Percentiles rank a stretch among this genome's conserved stretches.
These are phyloP conservation scores for Melanogaster broomeanus DNA, from an alignment of 768 basidiomycete genomes.

Conservation along the genomic window DNA sequence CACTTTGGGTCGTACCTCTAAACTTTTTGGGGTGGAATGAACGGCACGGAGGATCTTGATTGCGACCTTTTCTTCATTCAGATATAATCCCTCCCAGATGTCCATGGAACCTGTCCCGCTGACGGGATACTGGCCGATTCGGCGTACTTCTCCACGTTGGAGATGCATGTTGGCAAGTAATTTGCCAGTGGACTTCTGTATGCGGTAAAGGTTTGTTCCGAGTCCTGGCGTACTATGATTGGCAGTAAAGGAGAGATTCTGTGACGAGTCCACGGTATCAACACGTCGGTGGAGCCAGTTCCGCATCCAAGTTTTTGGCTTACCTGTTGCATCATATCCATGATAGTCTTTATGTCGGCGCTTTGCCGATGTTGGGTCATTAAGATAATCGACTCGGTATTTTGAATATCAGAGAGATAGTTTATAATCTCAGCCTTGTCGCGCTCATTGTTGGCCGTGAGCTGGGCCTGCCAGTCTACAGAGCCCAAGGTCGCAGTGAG, in stretches of 20 bases:
- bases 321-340: slow-evolving; percentile 54
- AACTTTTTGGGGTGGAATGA: slow-evolving; percentile 45
- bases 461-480: slow-evolving; percentile 49
- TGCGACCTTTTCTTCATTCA: slow-evolving; percentile 54
- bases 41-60: slow-evolving; percentile 58
- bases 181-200: slow-evolving; percentile 47
- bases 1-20: slow-evolving; percentile 35
- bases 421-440: slow-evolving; percentile 47
- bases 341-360: slow-evolving; percentile 42
- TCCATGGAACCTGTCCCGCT: slow-evolving; percentile 55
- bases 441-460: slow-evolving; percentile 36
- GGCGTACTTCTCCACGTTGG: slow-evolving; percentile 51
- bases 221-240: slow-evolving; percentile 41
- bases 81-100: slow-evolving; percentile 56
- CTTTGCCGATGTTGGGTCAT: slow-evolving; percentile 34
- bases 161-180: slow-evolving; percentile 54
- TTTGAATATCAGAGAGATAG: slow-evolving; percentile 45
- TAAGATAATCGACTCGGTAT: slow-evolving; percentile 38
- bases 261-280: slow-evolving; percentile 15
- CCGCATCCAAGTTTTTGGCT: not conserved
- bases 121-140: slow-evolving; percentile 50
- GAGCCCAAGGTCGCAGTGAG: slow-evolving; percentile 47
- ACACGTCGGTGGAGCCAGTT: not conserved
- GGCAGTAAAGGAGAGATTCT: slow-evolving; percentile 23
- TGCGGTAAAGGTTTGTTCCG: slow-evolving; percentile 48